Percentiles rank a stretch among this genome's conserved stretches.
Evolutionary conservation across 1,284 basidiomycete genomes (phyloP).

Genomic region (Ceratobasidium sp.): DNA sequence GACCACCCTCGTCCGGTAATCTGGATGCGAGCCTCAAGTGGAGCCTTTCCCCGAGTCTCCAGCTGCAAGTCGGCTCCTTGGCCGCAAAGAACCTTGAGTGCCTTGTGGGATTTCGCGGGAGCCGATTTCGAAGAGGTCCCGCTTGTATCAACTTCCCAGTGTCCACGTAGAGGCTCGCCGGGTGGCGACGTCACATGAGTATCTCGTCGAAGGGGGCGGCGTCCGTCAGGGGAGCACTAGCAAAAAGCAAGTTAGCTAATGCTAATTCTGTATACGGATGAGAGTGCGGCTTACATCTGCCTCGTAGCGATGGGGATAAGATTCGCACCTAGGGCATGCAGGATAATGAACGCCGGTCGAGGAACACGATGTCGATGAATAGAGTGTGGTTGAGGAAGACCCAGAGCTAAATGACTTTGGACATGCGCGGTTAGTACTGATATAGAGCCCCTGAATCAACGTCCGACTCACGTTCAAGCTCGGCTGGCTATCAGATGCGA

Average conservation of each 20-base stretch:
- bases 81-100: constrained; percentile 22
- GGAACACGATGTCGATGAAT: constrained; percentile 33
- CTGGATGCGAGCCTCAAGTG: constrained; percentile 33
- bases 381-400: constrained; percentile 33
- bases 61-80: constrained; percentile 21
- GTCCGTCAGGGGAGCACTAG: constrained; percentile 34
- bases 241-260: not conserved
- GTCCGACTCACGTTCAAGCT: constrained; percentile 26
- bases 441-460: not conserved
- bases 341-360: constrained; percentile 30
- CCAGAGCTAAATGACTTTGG: constrained; percentile 34
- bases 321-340: constrained; percentile 36
- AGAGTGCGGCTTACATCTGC: constrained; percentile 23
- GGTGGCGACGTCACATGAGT: constrained; percentile 24
- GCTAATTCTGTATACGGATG: not conserved
- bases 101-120: constrained; percentile 24
- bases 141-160: constrained; percentile 34
- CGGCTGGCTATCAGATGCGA: constrained; percentile 33
- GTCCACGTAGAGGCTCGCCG: constrained; percentile 29
- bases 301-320: constrained; percentile 30
- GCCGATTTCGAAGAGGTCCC: constrained; percentile 1
- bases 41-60: constrained; percentile 15
- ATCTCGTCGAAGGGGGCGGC: constrained; percentile 33
- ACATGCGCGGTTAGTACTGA: constrained; percentile 17
- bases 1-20: constrained; percentile 37